Evolutionary conservation across 2,329 filamentous ascomycete genomes (phyloP).

Genomic region (Pyrenochaeta sp.): DNA sequence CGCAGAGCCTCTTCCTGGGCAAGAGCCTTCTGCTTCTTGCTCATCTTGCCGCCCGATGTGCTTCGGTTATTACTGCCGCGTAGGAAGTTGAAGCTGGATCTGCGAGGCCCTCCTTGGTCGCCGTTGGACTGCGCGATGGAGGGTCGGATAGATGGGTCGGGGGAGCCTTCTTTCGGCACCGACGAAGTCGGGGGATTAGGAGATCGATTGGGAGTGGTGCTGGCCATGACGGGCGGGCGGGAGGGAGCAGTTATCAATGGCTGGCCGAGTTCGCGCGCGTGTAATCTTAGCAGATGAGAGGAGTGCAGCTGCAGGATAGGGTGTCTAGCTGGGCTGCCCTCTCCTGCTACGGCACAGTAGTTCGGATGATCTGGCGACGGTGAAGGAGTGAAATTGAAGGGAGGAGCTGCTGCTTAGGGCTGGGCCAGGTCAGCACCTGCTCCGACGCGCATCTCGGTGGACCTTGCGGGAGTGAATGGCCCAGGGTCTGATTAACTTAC

Average conservation of each 20-base stretch:
- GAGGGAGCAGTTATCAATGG: constrained; percentile 35
- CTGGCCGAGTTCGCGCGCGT: constrained; percentile 22
- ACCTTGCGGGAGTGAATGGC: constrained; percentile 22
- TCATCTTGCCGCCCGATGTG: constrained; percentile 52
- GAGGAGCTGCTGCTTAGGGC: constrained; percentile 14
- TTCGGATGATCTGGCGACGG: constrained; percentile 5
- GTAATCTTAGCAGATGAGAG: constrained; percentile 36
- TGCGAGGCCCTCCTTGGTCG: constrained; percentile 29
- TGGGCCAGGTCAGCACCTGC: constrained; percentile 18
- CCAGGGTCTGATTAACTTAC: constrained; percentile 24
- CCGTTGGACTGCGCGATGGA: constrained; percentile 24
- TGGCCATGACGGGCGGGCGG: constrained; percentile 39
- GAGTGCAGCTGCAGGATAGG: constrained; percentile 26
- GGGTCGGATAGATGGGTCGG: constrained; percentile 33
- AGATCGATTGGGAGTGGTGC: constrained; percentile 29
- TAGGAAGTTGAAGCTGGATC: constrained; percentile 50
- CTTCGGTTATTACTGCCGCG: constrained; percentile 36
- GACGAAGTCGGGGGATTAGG: constrained; percentile 19
- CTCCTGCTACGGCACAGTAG: constrained; percentile 11
- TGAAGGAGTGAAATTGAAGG: constrained; percentile 20
- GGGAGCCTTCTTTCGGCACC: constrained; percentile 34
- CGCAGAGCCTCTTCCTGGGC: constrained; percentile 62
- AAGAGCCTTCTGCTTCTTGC: constrained; percentile 65
- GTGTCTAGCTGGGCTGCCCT: constrained; percentile 22
- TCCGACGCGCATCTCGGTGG: constrained; percentile 17